A percentile compares a stretch with the other conserved stretches of the same genome.
These are phyloP conservation scores for Mortierella sp. DNA, from an alignment of 371 early-diverging fungal genomes.

Conservation along the genomic window DNA sequence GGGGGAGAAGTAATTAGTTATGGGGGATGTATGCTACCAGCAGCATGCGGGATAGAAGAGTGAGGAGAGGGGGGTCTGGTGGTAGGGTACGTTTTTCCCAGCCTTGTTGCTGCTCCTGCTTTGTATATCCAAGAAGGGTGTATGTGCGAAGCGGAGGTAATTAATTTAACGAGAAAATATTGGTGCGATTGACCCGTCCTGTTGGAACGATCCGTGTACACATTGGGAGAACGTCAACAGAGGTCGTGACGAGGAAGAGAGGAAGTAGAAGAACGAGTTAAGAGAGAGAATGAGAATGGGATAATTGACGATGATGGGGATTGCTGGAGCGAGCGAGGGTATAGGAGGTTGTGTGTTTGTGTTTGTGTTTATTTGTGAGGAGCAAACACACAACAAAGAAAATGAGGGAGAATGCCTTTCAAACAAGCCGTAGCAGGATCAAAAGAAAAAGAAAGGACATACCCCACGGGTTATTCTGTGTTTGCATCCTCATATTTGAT, in stretches of 20 bases:
- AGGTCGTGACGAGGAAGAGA: not conserved
- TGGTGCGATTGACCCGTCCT: not conserved
- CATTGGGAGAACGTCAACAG: not conserved
- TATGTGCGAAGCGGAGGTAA: not conserved
- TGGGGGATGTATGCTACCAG: not conserved
- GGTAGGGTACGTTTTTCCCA: too few relatives aligned
- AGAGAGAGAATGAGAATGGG: not conserved
- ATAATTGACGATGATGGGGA: not conserved
- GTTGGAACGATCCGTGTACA: not conserved
- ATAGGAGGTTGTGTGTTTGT: not conserved
- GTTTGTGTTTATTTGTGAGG: not conserved
- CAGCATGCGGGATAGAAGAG: not conserved
- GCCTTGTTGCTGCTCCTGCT: too few relatives aligned
- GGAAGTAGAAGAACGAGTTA: not conserved
- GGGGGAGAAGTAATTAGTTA: not conserved
- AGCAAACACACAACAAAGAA: not conserved
- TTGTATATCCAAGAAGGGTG: too few relatives aligned
- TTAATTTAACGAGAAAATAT: not conserved
- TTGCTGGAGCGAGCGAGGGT: not conserved
- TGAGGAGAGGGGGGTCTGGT: not conserved
- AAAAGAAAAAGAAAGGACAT: not conserved
- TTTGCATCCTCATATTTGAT: not conserved
- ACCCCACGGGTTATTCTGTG: not conserved
- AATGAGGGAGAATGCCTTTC: not conserved
- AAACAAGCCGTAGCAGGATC: not conserved